Percentiles rank a stretch among this genome's conserved stretches.
These are phyloP conservation scores for Penicillium sp. DNA, from an alignment of 2,329 filamentous ascomycete genomes.

Conservation along the genomic window DNA sequence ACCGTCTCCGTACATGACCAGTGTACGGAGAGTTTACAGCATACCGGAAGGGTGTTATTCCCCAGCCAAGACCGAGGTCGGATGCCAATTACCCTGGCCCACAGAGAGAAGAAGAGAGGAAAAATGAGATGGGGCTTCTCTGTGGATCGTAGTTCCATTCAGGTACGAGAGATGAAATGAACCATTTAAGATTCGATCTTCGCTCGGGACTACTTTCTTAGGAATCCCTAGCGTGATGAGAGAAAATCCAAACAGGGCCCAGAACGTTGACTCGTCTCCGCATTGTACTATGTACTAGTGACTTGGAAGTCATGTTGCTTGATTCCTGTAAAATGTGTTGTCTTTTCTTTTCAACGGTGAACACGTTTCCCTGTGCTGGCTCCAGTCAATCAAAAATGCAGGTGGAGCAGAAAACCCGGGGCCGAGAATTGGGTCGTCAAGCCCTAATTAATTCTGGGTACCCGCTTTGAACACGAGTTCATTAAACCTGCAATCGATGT, in stretches of 20 bases:
- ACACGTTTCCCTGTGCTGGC: background rate
- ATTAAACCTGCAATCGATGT: too few relatives aligned
- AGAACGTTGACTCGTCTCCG: conserved; percentile 13
- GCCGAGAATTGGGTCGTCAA: too few relatives aligned
- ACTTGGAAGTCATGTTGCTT: too few relatives aligned
- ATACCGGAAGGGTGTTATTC: too few relatives aligned
- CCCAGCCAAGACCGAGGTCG: background rate
- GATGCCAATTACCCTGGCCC: background rate
- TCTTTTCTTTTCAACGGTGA: background rate
- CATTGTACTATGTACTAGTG: too few relatives aligned
- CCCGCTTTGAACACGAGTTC: too few relatives aligned
- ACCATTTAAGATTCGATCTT: conserved; percentile 11
- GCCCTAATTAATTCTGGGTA: too few relatives aligned
- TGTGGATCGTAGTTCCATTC: conserved; percentile 5
- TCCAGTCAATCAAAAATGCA: background rate
- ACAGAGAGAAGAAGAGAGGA: background rate
- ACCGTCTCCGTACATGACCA: too few relatives aligned
- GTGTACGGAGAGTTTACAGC: too few relatives aligned
- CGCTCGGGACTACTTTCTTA: conserved; percentile 9
- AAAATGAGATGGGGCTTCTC: background rate
- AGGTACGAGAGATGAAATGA: conserved; percentile 1
- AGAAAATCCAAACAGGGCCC: conserved; percentile 7
- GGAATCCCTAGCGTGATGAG: conserved; percentile 1
- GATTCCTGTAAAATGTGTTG: background rate
- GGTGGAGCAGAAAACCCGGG: too few relatives aligned